phyloP scores from a whole-genome alignment of 1,284 basidiomycete genomes.

The Psilocybe mexicana region DNA sequence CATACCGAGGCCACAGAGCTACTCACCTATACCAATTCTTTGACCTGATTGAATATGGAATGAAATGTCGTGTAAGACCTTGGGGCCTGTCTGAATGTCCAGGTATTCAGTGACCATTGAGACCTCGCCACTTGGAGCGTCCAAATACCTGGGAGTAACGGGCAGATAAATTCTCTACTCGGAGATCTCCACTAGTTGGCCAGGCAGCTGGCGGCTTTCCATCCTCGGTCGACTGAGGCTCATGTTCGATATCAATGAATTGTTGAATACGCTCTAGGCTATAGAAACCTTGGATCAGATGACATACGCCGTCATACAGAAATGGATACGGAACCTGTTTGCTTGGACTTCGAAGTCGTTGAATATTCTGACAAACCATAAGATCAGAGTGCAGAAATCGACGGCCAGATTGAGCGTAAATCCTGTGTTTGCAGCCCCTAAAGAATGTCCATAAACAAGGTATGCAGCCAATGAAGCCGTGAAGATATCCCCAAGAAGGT shows the following conservation, averaged over 20 bases:
- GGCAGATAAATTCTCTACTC: constrained; percentile 62
- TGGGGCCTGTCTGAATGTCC: constrained; percentile 33
- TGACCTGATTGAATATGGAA: constrained; percentile 61
- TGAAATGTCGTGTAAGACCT: constrained; percentile 55
- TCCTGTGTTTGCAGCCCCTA: constrained; percentile 51
- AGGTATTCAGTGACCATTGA: constrained; percentile 9
- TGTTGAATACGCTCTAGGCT: constrained; percentile 77
- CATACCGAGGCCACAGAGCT: constrained; percentile 33
- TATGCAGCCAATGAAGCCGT: constrained; percentile 39
- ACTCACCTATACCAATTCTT: constrained; percentile 52
- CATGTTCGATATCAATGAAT: constrained; percentile 74
- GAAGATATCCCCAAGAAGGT: constrained; percentile 37
- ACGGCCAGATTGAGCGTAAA: constrained; percentile 59
- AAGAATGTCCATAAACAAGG: constrained; percentile 47
- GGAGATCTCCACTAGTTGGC: constrained; percentile 72
- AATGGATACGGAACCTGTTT: constrained; percentile 17
- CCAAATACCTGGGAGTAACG: constrained; percentile 46
- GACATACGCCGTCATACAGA: background rate
- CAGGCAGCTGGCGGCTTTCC: constrained; percentile 55
- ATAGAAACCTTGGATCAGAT: constrained; percentile 30
- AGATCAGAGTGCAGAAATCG: constrained; percentile 42
- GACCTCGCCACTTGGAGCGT: background rate
- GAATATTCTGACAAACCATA: constrained; percentile 42
- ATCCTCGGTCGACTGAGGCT: constrained; percentile 47
- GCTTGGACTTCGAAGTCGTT: constrained; percentile 42